These are phyloP conservation scores for Chaetomium tenue DNA, from an alignment of 495 filamentous ascomycete genomes.

Conservation along the genomic window DNA sequence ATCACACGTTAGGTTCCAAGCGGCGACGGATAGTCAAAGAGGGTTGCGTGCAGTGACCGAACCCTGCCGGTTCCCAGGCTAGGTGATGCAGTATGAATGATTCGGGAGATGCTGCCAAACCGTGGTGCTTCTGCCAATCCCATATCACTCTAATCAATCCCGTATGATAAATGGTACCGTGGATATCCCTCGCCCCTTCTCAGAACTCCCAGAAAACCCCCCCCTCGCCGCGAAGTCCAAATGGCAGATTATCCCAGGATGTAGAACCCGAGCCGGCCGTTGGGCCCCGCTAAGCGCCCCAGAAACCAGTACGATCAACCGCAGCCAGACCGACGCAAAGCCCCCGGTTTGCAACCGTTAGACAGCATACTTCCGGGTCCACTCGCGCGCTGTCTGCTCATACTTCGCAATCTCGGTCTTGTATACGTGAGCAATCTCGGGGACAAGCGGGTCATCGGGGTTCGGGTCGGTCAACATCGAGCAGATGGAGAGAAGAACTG, in stretches of 20 bases:
- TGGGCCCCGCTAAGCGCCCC: not conserved
- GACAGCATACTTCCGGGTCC: slow-evolving; percentile 98
- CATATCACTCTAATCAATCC: slow-evolving; percentile 11
- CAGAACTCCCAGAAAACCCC: not conserved
- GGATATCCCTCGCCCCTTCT: not conserved
- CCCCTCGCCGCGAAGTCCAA: not conserved
- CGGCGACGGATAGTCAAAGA: slow-evolving; percentile 17
- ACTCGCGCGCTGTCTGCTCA: slow-evolving; percentile 94
- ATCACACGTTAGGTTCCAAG: not conserved
- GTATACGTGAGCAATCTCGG: slow-evolving; percentile 99
- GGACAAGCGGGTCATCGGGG: slow-evolving; percentile 96
- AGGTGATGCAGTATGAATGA: slow-evolving; percentile 28
- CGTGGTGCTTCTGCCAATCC: slow-evolving; percentile 21
- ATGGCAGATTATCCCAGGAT: not conserved
- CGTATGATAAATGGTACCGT: slow-evolving; percentile 6
- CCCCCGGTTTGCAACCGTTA: slow-evolving; percentile 36
- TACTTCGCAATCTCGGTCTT: slow-evolving; percentile 96
- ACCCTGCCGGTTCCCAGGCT: slow-evolving; percentile 24
- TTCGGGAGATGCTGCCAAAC: slow-evolving; percentile 20
- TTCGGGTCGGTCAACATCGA: slow-evolving; percentile 99
- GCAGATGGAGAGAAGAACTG: slow-evolving; percentile 97
- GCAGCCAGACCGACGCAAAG: slow-evolving; percentile 12
- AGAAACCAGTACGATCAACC: slow-evolving; percentile 18
- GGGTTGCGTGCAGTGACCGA: slow-evolving; percentile 29
- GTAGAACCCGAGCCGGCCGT: not conserved